phyloP scores from a whole-genome alignment of 2,329 filamentous ascomycete species.

The Colletotrichum tropicicola region DNA sequence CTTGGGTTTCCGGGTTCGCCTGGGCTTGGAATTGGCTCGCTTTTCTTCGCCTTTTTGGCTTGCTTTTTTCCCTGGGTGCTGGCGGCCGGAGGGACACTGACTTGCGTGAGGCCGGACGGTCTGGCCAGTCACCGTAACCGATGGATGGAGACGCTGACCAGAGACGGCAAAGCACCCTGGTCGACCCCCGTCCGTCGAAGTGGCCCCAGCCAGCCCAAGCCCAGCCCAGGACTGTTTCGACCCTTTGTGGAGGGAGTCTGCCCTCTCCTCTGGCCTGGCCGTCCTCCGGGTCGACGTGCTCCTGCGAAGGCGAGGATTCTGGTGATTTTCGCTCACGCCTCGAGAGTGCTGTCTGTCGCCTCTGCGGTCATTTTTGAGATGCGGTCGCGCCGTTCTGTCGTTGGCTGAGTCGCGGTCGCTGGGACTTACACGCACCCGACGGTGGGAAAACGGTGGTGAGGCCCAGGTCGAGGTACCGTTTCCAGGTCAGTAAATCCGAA shows the following conservation, averaged over 20 bases:
- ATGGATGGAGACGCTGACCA: slow-evolving; percentile 11
- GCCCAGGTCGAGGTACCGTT: slow-evolving; percentile 4
- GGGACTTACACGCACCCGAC: slow-evolving; percentile 11
- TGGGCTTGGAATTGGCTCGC: not conserved
- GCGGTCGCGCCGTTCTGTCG: not conserved
- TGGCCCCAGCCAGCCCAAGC: not conserved
- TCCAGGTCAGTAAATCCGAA: not conserved
- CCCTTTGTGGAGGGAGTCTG: slow-evolving; percentile 18
- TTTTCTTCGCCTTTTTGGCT: not conserved
- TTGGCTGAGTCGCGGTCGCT: not conserved
- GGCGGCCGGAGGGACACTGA: not conserved
- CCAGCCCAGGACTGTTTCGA: slow-evolving; percentile 13
- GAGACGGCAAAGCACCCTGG: slow-evolving; percentile 18
- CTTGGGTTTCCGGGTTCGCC: slow-evolving; percentile 4
- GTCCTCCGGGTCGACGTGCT: not conserved
- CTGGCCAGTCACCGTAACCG: slow-evolving; percentile 1
- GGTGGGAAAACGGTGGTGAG: slow-evolving; percentile 12
- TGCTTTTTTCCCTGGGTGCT: not conserved
- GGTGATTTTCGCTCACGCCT: not conserved
- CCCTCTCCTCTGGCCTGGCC: not conserved
- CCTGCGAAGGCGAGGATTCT: not conserved
- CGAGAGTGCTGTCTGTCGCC: too few species aligned
- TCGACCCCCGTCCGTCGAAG: slow-evolving; percentile 19
- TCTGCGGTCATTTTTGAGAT: not conserved
- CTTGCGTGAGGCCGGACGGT: slow-evolving; percentile 2